Percentiles rank a stretch among this genome's conserved stretches.
Conservation (phyloP, 345 rosid species). For the Linum lewisii region DNA sequence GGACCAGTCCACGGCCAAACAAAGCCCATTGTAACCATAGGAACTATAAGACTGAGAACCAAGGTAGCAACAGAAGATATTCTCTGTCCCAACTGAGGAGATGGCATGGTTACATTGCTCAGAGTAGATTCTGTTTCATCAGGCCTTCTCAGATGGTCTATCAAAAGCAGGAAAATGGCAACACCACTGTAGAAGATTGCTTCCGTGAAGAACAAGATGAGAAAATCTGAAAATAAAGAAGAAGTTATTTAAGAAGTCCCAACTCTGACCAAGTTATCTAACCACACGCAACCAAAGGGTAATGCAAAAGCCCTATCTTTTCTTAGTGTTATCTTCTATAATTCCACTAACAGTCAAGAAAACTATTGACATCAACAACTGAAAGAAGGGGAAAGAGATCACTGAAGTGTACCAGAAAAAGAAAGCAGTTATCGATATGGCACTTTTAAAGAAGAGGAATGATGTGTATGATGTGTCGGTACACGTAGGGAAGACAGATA, state of each 20-base stretch:
- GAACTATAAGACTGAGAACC: conserved; percentile 86
- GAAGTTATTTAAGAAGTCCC: background rate
- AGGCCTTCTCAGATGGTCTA: conserved; percentile 55
- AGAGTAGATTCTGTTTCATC: conserved; percentile 15
- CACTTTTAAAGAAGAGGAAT: no score
- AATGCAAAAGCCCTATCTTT: no score
- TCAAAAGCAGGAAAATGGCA: conserved; percentile 58
- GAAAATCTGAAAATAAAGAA: conserved; percentile 60
- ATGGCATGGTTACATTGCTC: conserved; percentile 12
- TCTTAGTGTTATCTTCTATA: no score
- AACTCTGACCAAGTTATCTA: background rate
- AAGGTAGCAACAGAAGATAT: conserved; percentile 79
- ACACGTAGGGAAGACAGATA: no score
- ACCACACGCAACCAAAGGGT: no score
- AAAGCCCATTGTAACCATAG: conserved; percentile 96
- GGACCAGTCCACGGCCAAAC: conserved; percentile 99
- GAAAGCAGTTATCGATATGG: no score
- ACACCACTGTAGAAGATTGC: conserved; percentile 95
- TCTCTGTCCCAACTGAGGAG: conserved; percentile 56
- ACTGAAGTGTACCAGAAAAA: no score
- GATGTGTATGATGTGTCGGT: no score
- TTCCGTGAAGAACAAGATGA: conserved; percentile 92
- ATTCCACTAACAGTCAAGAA: no score
- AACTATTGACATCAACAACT: no score
- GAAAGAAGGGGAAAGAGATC: no score